Evolutionary conservation across 352 stramenopile species (phyloP).

Genomic region (Hyaloperonospora arabidopsidis): DNA sequence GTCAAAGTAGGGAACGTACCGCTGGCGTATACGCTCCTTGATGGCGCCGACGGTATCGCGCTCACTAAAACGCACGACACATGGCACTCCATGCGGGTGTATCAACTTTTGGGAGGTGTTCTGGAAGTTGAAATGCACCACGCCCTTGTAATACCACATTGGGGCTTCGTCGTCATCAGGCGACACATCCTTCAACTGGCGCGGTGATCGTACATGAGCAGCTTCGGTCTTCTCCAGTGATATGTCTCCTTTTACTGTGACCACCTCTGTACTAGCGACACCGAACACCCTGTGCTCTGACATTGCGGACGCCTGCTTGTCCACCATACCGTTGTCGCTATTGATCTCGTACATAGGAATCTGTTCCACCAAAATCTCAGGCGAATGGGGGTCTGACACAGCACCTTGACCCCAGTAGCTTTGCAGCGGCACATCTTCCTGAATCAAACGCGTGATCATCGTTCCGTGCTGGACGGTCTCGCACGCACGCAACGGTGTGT

Average conservation of each 20-base stretch:
- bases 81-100: slow-evolving; percentile 59
- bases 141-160: slow-evolving; percentile 42
- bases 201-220: not conserved
- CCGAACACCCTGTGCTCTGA: not conserved
- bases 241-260: not conserved
- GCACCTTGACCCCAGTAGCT: slow-evolving; percentile 36
- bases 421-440: slow-evolving; percentile 32
- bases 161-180: slow-evolving; percentile 16
- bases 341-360: slow-evolving; percentile 29
- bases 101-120: slow-evolving; percentile 54
- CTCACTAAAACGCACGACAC: slow-evolving; percentile 56
- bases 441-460: slow-evolving; percentile 43
- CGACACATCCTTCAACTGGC: not conserved
- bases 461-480: slow-evolving; percentile 57
- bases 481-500: slow-evolving; percentile 43
- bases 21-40: slow-evolving; percentile 60
- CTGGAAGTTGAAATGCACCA: slow-evolving; percentile 75
- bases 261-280: not conserved
- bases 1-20: slow-evolving; percentile 22
- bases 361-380: slow-evolving; percentile 52
- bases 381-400: slow-evolving; percentile 30
- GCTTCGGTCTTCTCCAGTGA: not conserved
- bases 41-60: slow-evolving; percentile 57
- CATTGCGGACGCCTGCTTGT: not conserved
- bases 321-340: slow-evolving; percentile 5